These are phyloP conservation scores for Celoporthe dispersa DNA, from an alignment of 2,329 filamentous ascomycete species.

Conservation along the genomic window DNA sequence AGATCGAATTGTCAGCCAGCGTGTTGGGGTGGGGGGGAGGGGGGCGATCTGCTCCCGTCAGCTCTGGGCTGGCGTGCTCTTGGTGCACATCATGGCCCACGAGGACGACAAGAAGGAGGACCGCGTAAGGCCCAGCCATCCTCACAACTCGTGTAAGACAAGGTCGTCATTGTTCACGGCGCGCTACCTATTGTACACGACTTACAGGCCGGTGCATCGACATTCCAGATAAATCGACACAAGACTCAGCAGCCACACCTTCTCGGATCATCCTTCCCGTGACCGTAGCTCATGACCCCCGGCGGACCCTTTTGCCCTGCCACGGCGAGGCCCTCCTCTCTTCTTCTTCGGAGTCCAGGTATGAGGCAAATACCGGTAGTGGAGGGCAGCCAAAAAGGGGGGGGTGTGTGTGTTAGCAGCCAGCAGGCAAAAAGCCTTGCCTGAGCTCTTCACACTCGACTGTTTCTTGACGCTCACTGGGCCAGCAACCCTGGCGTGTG, in stretches of 20 bases:
- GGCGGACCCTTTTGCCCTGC: conserved; percentile 1
- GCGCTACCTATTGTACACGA: not conserved
- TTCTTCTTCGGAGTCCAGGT: conserved; percentile 10
- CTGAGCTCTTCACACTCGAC: not conserved
- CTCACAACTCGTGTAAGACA: conserved; percentile 5
- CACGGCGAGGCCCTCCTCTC: not conserved
- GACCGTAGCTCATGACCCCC: conserved; percentile 27
- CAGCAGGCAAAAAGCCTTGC: not conserved
- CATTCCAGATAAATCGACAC: conserved; percentile 7
- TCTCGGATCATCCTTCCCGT: conserved; percentile 21
- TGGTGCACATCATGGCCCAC: not conserved
- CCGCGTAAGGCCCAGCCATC: not conserved
- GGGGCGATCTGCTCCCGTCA: not conserved
- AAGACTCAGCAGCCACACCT: conserved; percentile 18
- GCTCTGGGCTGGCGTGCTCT: not conserved
- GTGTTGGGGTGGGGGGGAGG: too few species aligned
- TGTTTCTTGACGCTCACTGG: not conserved
- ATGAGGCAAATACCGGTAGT: not conserved
- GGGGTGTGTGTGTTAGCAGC: not conserved
- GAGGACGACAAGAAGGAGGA: not conserved
- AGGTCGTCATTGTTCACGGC: not conserved
- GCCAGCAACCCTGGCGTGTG: not conserved
- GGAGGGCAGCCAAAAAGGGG: not conserved
- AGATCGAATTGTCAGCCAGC: not conserved
- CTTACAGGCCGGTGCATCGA: not conserved